Base-by-base conservation (phyloP, 2,329 filamentous ascomycete genomes). In the Ceratocystis diversiconidia region DNA sequence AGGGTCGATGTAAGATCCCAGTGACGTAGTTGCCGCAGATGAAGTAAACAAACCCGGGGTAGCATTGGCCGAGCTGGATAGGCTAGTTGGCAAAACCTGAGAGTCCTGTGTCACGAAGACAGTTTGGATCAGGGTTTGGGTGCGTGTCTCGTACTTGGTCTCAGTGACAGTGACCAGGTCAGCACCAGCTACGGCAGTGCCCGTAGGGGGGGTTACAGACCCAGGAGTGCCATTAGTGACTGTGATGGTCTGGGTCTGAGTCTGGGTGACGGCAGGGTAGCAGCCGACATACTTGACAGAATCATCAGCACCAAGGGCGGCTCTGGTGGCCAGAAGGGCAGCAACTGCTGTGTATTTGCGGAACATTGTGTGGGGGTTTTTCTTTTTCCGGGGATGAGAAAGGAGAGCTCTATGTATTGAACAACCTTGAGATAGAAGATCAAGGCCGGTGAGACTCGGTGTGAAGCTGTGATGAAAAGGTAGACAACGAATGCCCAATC, bases 321-420 rank as follows among this genome's bases (percentile, higher is more conserved):
- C 28, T 22, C 64, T 66, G 41, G 32, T 41, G 10, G 55, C 65
- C 12, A 66, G 22, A 4, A 66, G 28, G 52, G 62, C 62, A 2
- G 65, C 55, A 41, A 64, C 50, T 25, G 65, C 57, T n/a, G 65
- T 60, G 65, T 66, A 66, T 60, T 66, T 66, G 62, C 32, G 22
- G 30, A 66, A 28, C 65, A 66, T 66, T 8, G n/a, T 62, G 64
- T 30, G 22, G 32, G 36, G 22, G 4, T 5, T n/a, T 41, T 15
- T 15, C 36, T 41, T 41, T 52, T 52, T 28, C 6, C 2, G 48
- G 22, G 22, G 10, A 19, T 6, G 44, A 10, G n/a, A 19, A 19
- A 19, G 44, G 44, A 19, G 44, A 19, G 19, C 17, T 7, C 5
- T n/a, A 19, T 41, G 36, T 41, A 41, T 41, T 15, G 8, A 41